Conservation (phyloP, 139 green algal species). For the Chlamydomonas incerta region DNA sequence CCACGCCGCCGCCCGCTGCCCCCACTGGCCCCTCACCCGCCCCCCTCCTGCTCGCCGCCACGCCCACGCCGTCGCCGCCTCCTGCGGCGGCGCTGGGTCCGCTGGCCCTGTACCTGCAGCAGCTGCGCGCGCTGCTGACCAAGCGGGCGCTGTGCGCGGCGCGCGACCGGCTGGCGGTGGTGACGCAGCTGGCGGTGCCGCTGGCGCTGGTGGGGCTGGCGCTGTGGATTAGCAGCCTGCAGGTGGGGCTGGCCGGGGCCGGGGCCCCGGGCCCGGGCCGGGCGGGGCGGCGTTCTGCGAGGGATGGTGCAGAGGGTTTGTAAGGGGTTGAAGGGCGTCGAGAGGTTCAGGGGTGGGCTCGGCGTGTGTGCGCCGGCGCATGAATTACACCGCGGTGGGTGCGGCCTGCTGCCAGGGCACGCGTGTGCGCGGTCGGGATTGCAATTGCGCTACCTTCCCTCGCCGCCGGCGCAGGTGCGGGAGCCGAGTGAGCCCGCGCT, state of each 20-base stretch:
- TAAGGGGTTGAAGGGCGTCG: no score
- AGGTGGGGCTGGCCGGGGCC: slow-evolving; percentile 47
- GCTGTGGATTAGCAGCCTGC: slow-evolving; percentile 45
- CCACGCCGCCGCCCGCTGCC: neutral
- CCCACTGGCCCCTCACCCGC: neutral
- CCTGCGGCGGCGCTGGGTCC: slow-evolving; percentile 4
- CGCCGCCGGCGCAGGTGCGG: neutral
- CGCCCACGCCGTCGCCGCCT: neutral
- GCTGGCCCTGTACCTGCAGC: slow-evolving; percentile 61
- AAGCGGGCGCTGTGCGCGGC: slow-evolving; percentile 74
- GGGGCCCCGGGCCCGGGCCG: no score
- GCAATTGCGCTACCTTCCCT: neutral
- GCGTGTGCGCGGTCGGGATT: slow-evolving; percentile 23
- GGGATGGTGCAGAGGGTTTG: no score
- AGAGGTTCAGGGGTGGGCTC: no score
- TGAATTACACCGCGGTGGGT: no score
- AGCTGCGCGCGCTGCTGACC: slow-evolving; percentile 71
- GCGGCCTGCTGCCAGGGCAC: no score
- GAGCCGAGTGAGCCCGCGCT: slow-evolving; percentile 38
- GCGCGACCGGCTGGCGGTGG: slow-evolving; percentile 67
- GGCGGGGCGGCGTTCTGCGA: neutral
- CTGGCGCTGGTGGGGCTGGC: slow-evolving; percentile 58
- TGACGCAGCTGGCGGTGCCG: slow-evolving; percentile 67
- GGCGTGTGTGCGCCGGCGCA: no score
- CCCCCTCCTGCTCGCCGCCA: neutral